Conservation (phyloP, 2,329 filamentous ascomycete species). For the Neopestalotiopsis sp. region DNA sequence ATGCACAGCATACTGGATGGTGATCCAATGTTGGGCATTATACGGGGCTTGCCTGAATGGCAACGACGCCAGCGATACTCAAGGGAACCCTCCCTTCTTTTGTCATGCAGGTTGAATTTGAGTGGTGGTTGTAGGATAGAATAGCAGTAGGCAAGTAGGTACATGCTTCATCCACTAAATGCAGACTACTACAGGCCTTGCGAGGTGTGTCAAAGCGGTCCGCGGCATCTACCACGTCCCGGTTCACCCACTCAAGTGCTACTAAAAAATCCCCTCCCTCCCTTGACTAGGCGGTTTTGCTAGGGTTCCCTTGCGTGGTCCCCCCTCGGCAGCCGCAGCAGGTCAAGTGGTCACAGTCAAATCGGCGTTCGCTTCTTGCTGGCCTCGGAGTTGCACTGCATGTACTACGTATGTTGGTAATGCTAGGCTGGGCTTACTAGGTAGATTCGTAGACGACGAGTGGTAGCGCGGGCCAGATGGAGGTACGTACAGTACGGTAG, state of each 20-base stretch:
- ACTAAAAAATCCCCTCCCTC: background rate
- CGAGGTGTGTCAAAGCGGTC: background rate
- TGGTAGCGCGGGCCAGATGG: too few species aligned
- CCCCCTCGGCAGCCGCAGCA: background rate
- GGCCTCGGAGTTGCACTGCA: background rate
- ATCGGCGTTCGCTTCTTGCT: background rate
- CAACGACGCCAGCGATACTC: background rate
- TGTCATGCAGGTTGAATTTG: background rate
- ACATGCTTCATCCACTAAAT: background rate
- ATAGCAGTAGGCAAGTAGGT: background rate
- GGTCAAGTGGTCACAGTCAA: slow-evolving; percentile 9
- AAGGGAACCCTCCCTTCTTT: slow-evolving; percentile 5
- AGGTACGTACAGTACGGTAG: slow-evolving; percentile 20
- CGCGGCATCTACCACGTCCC: background rate
- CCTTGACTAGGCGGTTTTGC: background rate
- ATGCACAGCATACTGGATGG: background rate
- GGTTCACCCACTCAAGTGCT: background rate
- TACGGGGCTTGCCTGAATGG: background rate
- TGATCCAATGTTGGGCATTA: background rate
- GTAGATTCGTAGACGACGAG: background rate
- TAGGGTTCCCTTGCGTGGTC: background rate
- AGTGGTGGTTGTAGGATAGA: background rate
- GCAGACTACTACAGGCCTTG: background rate
- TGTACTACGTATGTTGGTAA: background rate
- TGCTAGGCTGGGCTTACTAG: slow-evolving; percentile 17